phyloP scores from a whole-genome alignment of 2,329 filamentous ascomycete genomes.

The Arthrobotrys iridis region DNA sequence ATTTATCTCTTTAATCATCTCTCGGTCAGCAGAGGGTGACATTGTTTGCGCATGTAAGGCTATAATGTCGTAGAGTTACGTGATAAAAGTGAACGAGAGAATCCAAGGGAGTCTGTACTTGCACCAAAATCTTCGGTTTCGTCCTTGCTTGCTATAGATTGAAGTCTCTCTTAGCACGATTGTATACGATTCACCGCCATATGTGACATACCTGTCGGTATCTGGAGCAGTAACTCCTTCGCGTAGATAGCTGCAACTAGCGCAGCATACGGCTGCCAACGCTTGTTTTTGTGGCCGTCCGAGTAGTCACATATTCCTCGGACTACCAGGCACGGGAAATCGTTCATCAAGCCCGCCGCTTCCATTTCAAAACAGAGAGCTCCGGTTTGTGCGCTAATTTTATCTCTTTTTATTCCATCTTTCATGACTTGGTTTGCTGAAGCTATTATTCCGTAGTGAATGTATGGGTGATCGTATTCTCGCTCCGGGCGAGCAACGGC shows the following conservation, averaged over 20 bases:
- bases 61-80: neutral
- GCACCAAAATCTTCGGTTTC: neutral
- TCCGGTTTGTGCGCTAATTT: neutral
- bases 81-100: neutral
- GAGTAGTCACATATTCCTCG: conserved; percentile 12
- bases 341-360: neutral
- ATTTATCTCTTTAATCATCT: neutral
- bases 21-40: neutral
- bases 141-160: neutral
- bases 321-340: conserved; percentile 13
- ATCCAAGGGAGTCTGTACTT: neutral
- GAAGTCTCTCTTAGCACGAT: neutral
- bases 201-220: neutral
- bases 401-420: conserved; percentile 1
- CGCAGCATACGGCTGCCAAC: conserved; percentile 3
- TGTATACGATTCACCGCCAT: no score
- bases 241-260: neutral
- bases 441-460: neutral
- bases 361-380: conserved; percentile 15
- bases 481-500: neutral
- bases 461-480: neutral
- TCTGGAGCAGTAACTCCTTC: neutral
- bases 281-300: conserved; percentile 3
- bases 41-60: neutral
- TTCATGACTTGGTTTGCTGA: conserved; percentile 24